Evolutionary conservation across 441 rosid species (phyloP), one percentile per base, ranked within the genome.

Genomic region (Biscutella laevigata): DNA sequence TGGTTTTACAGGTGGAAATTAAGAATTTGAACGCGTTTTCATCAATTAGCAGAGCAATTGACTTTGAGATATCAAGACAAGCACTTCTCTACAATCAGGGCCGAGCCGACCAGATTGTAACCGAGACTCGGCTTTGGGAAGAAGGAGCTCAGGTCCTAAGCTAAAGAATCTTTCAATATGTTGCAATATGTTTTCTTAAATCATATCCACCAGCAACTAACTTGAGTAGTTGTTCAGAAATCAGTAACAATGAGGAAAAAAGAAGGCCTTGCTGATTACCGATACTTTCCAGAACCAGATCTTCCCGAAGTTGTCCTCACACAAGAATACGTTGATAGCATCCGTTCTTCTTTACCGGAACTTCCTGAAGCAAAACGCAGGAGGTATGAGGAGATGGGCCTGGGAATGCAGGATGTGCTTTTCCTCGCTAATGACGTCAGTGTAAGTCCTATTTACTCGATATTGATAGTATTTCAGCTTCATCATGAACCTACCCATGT

Each of bases 61-160:
- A 91, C 72, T 85, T 60, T 73, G 96, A 91, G 81, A 83, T 83
- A 65, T 59, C 80, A 57, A 84, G 98, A 32, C 98, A 91, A 58
- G 94, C 53, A 28, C 77, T 63, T 69, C 81, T 85, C 22, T 77
- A 77, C 20, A 71, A 77, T 51, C 74, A 85, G 74, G 96, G 87
- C 27, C 77, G 80, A 59, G 74, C 60, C 4, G 82, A 80, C 72
- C 67, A 71, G 72, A 78, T 91, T 63, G 83, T 83, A 36, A 90
- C 83, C 51, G 98, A 91, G 82, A 87, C 96, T 71, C 87, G 96
- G 36, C 90, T 87, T 30, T 91, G 98, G 98, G 96, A 88, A 60
- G 98, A 91, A 76, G 94, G 95, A 7, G 46, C 88, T 60, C 95
- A 83, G 88, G 98, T 90, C 53, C 25, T 29, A 60, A 49, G 24